A percentile compares a stretch with the other conserved stretches of the same genome.
Evolutionary conservation across 2,329 filamentous ascomycete genomes (phyloP).

Genomic region (Rachicladosporium sp.): DNA sequence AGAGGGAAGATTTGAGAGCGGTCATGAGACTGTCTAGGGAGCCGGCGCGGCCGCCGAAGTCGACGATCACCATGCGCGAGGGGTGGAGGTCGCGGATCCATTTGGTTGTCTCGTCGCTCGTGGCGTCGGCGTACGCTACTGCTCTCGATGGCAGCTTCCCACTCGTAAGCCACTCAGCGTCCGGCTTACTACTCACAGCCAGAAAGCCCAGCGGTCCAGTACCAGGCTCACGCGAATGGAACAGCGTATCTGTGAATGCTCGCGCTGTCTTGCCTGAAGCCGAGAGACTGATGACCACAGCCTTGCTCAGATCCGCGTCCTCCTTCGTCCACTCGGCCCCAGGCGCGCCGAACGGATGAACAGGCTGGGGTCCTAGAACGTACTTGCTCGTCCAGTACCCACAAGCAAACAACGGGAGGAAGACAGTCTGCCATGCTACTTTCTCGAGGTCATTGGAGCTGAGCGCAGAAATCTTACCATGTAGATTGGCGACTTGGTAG

Average conservation of each 20-base stretch:
- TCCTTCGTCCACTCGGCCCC: slow-evolving; percentile 1
- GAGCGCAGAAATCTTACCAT: neutral
- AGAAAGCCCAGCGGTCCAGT: slow-evolving; percentile 7
- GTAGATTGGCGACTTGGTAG: slow-evolving; percentile 16
- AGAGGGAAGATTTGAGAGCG: neutral
- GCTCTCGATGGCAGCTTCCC: neutral
- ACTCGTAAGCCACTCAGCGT: too few species aligned
- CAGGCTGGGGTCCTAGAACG: slow-evolving; percentile 5
- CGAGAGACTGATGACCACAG: slow-evolving; percentile 7
- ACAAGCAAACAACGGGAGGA: slow-evolving; percentile 8
- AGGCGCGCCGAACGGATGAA: slow-evolving; percentile 6
- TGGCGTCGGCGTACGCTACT: slow-evolving; percentile 5
- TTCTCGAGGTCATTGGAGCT: neutral
- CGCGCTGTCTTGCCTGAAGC: slow-evolving; percentile 11
- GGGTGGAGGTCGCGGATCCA: slow-evolving; percentile 4
- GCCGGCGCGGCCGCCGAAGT: slow-evolving; percentile 9
- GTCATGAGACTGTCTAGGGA: slow-evolving; percentile 3
- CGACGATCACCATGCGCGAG: slow-evolving; percentile 8
- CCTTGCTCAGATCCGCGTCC: slow-evolving; percentile 7
- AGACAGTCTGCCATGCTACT: slow-evolving; percentile 5
- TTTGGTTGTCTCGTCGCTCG: neutral
- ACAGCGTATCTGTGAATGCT: slow-evolving; percentile 8
- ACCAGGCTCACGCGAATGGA: slow-evolving; percentile 1
- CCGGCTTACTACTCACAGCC: slow-evolving; percentile 6
- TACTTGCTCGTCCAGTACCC: slow-evolving; percentile 8